Evolutionary conservation across 768 basidiomycete species (phyloP).

Genomic region (Tylopilus cervinicoccineus): DNA sequence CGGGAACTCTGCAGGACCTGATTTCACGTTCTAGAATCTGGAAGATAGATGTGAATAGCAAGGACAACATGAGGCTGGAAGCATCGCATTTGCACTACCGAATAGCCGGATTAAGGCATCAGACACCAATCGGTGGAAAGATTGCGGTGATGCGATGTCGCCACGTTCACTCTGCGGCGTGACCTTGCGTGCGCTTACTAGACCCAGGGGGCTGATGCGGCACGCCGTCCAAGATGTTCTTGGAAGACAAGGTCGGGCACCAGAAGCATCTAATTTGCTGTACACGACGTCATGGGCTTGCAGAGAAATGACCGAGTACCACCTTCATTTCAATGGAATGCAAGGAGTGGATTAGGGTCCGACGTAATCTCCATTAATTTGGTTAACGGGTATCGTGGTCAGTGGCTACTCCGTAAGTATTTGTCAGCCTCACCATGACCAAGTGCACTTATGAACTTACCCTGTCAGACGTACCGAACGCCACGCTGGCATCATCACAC

Average conservation of each 20-base stretch:
- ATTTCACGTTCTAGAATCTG: conserved; percentile 23
- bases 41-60: conserved; percentile 23
- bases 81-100: conserved; percentile 20
- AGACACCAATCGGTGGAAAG: conserved; percentile 11
- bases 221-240: conserved; percentile 6
- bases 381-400: conserved; percentile 12
- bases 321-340: conserved; percentile 20
- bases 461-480: conserved; percentile 15
- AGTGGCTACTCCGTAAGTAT: conserved; percentile 13
- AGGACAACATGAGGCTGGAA: conserved; percentile 27
- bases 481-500: conserved; percentile 14
- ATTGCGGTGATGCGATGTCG: conserved; percentile 15
- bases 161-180: conserved; percentile 16
- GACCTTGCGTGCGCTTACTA: conserved; percentile 9
- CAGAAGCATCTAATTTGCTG: conserved; percentile 6
- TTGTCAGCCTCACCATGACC: conserved; percentile 20
- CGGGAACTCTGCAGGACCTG: conserved; percentile 11
- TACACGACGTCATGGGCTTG: conserved; percentile 11
- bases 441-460: conserved; percentile 11
- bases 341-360: conserved; percentile 19
- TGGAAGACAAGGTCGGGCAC: conserved; percentile 10
- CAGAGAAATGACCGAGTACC: conserved; percentile 8
- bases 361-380: conserved; percentile 17
- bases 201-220: conserved; percentile 9
- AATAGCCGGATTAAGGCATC: conserved; percentile 15